A percentile compares a stretch with the other conserved stretches of the same genome.
Evolutionary conservation across 148 eudicot genomes (phyloP).

Genomic region (Rhododendron ovatum): DNA sequence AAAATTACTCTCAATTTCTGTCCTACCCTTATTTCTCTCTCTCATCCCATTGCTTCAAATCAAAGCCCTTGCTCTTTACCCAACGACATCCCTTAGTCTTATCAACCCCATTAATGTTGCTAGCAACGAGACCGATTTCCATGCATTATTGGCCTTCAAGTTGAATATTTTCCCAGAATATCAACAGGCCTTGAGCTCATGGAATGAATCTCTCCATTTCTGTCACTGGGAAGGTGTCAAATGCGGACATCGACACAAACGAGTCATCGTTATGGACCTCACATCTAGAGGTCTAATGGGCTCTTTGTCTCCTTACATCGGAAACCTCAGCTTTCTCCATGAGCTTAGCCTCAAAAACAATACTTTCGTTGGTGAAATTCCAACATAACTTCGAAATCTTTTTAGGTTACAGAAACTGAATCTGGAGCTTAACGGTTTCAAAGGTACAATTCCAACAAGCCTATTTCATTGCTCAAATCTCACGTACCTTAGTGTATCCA

Average conservation of each 20-base stretch:
- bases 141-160: neutral
- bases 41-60: no score
- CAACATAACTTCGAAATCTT: neutral
- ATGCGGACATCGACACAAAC: neutral
- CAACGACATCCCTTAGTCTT: neutral
- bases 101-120: fast-evolving
- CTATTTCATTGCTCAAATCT: neutral
- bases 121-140: neutral
- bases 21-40: no score
- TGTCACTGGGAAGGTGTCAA: neutral
- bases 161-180: neutral
- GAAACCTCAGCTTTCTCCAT: neutral
- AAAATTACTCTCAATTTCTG: no score
- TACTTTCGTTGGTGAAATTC: neutral
- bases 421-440: neutral
- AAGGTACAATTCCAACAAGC: neutral
- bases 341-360: neutral
- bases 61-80: no score
- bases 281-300: neutral
- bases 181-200: neutral
- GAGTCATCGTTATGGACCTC: neutral
- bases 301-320: neutral
- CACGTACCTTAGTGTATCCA: fast-evolving
- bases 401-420: neutral
- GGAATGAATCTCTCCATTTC: neutral